Percentiles rank a stretch among this genome's conserved stretches.
phyloP scores from a whole-genome alignment of 2,329 filamentous ascomycete species.

The Pyrenochaeta sp. region DNA sequence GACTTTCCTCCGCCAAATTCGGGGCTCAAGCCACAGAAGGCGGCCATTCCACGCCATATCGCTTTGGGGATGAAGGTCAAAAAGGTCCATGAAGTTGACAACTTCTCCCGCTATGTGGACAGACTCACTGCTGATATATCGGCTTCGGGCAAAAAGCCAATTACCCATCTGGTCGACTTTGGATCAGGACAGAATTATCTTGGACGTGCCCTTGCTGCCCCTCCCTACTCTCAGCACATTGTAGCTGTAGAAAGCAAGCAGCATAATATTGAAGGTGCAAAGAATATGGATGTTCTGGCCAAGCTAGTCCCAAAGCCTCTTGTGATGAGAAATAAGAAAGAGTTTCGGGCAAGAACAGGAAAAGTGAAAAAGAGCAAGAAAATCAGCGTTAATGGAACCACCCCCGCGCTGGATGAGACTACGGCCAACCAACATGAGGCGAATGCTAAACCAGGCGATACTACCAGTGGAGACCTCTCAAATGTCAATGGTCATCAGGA shows the following conservation, averaged over 20 bases:
- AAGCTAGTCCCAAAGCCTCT: slow-evolving; percentile 76
- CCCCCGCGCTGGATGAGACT: slow-evolving; percentile 37
- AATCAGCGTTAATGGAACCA: slow-evolving; percentile 21
- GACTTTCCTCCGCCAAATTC: slow-evolving; percentile 57
- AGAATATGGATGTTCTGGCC: slow-evolving; percentile 82
- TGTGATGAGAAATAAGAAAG: slow-evolving; percentile 83
- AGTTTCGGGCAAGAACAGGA: slow-evolving; percentile 63
- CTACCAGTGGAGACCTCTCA: not conserved
- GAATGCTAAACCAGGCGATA: not conserved
- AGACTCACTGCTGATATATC: slow-evolving; percentile 65
- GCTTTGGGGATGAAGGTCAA: slow-evolving; percentile 94
- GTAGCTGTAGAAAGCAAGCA: slow-evolving; percentile 89
- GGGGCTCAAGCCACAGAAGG: slow-evolving; percentile 49
- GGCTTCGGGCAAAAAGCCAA: slow-evolving; percentile 45
- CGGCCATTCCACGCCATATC: slow-evolving; percentile 72
- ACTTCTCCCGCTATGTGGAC: slow-evolving; percentile 87
- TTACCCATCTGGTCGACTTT: slow-evolving; percentile 93
- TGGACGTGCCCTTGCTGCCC: slow-evolving; percentile 82
- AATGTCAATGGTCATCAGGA: too few relatives aligned
- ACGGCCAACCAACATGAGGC: slow-evolving; percentile 18
- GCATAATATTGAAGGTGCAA: slow-evolving; percentile 85
- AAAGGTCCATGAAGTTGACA: slow-evolving; percentile 90
- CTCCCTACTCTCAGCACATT: slow-evolving; percentile 85
- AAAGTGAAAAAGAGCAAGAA: slow-evolving; percentile 52
- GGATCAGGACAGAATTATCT: slow-evolving; percentile 97